phyloP scores from a whole-genome alignment of 768 basidiomycete species.

The Pisolithus marmoratus region DNA sequence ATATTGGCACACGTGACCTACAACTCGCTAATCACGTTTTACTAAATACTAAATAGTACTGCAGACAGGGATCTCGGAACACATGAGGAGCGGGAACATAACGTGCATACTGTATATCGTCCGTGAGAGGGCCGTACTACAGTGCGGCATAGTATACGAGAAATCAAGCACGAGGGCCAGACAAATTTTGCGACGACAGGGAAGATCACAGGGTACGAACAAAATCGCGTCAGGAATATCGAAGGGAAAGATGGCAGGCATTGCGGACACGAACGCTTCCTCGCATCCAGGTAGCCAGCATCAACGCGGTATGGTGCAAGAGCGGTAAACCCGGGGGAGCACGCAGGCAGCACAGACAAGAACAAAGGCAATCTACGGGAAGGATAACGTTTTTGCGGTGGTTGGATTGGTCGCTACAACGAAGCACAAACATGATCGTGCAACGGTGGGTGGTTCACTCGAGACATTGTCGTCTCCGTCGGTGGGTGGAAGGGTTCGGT shows the following conservation, averaged over 20 bases:
- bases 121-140: constrained; percentile 21
- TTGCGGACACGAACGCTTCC: constrained; percentile 14
- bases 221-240: constrained; percentile 24
- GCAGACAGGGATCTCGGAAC: constrained; percentile 5
- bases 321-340: constrained; percentile 7
- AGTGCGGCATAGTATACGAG: constrained; percentile 30
- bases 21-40: not conserved
- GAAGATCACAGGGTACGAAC: constrained; percentile 11
- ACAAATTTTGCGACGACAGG: constrained; percentile 13
- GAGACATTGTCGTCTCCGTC: not conserved
- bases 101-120: constrained; percentile 21
- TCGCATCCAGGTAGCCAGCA: constrained; percentile 8
- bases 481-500: not conserved
- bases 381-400: constrained; percentile 17
- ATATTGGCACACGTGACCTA: constrained; percentile 15
- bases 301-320: constrained; percentile 21
- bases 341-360: constrained; percentile 18
- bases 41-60: not conserved
- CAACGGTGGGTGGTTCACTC: constrained; percentile 1
- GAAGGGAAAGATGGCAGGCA: constrained; percentile 9
- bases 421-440: constrained; percentile 14
- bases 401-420: constrained; percentile 1
- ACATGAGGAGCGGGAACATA: constrained; percentile 7
- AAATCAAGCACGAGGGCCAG: constrained; percentile 21
- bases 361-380: constrained; percentile 16